These are phyloP conservation scores for Posidonia oceanica DNA, from an alignment of 116 monocot species.

Conservation along the genomic window DNA sequence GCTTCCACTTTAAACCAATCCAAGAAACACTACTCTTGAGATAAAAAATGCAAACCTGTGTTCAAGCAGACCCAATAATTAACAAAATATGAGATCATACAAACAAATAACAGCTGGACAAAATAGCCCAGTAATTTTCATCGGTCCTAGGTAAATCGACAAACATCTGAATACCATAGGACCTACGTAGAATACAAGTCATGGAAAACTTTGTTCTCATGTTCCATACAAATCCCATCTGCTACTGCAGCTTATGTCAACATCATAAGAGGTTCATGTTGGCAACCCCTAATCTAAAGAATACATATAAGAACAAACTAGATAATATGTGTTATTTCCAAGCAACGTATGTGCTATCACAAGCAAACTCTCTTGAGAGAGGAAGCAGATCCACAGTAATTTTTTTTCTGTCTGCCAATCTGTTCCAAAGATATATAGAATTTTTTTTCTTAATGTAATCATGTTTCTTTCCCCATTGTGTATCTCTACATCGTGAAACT, in stretches of 20 bases:
- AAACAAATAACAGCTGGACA: neutral
- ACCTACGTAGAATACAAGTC: neutral
- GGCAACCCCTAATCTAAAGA: constrained; percentile 1
- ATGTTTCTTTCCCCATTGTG: neutral
- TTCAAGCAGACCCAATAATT: too few relatives aligned
- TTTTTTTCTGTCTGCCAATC: neutral
- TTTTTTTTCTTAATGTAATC: neutral
- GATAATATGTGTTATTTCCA: neutral
- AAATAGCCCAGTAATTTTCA: neutral
- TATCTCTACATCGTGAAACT: neutral
- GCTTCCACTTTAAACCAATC: too few relatives aligned
- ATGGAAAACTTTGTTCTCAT: neutral
- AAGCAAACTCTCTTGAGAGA: neutral
- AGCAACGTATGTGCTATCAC: neutral
- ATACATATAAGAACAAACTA: constrained; percentile 2
- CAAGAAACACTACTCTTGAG: too few relatives aligned
- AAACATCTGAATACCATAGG: neutral
- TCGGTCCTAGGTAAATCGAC: neutral
- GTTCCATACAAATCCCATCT: neutral
- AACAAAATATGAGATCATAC: neutral
- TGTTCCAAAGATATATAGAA: neutral
- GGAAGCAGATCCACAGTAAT: neutral
- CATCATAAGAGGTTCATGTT: neutral
- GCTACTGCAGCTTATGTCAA: neutral
- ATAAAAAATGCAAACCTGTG: too few relatives aligned